Conservation (phyloP, 2,329 filamentous ascomycete species). For the Arthrobotrys megalospora region DNA sequence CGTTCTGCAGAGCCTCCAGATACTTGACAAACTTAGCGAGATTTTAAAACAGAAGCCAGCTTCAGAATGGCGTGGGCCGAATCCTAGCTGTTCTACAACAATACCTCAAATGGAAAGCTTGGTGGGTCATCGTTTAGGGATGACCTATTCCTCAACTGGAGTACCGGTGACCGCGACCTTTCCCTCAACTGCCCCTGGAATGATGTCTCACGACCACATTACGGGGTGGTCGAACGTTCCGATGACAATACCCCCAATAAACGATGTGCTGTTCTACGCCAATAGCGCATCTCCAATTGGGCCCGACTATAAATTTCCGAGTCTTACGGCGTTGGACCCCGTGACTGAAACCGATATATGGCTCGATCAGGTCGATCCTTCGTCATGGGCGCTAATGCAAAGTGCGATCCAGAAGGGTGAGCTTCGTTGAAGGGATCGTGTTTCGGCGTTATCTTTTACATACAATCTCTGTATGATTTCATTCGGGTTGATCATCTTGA, state of each 20-base stretch:
- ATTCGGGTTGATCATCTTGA: no score
- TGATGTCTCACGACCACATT: no score
- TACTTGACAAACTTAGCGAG: not conserved
- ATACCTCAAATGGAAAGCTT: not conserved
- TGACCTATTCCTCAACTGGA: not conserved
- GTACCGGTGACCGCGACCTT: no score
- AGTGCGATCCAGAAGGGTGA: not conserved
- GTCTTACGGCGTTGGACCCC: not conserved
- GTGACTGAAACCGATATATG: constrained; percentile 1
- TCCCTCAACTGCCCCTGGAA: no score
- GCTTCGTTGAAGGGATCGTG: not conserved
- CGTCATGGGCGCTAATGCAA: constrained; percentile 2
- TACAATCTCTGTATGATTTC: no score
- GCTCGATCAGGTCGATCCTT: constrained; percentile 17
- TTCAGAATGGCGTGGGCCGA: not conserved
- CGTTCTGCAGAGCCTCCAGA: not conserved
- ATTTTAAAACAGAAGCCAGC: not conserved
- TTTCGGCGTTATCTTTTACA: no score
- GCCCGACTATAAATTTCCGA: constrained; percentile 6
- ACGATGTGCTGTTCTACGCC: not conserved
- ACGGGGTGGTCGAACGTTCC: constrained; percentile 77
- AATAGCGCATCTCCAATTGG: not conserved
- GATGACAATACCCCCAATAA: not conserved
- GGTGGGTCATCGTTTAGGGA: not conserved
- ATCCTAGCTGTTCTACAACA: not conserved